Conservation (phyloP, 73 alveolate genomes). For the Stentor coeruleus region DNA sequence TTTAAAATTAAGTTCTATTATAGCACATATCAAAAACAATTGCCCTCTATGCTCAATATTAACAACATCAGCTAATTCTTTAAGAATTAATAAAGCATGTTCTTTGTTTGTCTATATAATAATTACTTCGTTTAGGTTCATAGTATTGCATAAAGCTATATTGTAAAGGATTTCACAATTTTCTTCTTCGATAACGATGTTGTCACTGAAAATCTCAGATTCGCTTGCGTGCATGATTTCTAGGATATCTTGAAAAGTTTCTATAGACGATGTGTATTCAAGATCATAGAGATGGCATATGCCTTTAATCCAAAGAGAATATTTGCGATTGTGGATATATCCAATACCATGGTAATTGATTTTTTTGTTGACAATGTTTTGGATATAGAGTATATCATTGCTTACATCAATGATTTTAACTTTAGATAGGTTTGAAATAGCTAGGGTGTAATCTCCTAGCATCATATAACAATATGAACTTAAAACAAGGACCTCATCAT, state of each 20-base stretch:
- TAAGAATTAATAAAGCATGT: slow-evolving; percentile 8
- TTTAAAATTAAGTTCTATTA: neutral
- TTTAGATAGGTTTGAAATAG: neutral
- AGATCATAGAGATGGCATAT: neutral
- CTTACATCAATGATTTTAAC: no score
- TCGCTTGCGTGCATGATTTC: slow-evolving; percentile 14
- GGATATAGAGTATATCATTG: neutral
- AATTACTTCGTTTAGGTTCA: neutral
- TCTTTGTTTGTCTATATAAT: neutral
- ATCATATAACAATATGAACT: neutral
- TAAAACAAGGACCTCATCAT: neutral
- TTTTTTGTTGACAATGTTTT: no score
- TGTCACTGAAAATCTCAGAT: neutral
- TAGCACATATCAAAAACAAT: neutral
- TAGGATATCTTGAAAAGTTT: slow-evolving; percentile 1
- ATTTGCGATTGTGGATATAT: neutral
- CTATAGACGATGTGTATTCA: neutral
- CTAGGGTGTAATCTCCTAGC: neutral
- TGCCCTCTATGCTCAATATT: slow-evolving; percentile 6
- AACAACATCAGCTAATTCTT: slow-evolving; percentile 4
- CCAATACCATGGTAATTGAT: neutral
- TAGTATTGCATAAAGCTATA: neutral
- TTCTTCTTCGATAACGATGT: slow-evolving; percentile 9
- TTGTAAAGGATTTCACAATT: slow-evolving; percentile 15
- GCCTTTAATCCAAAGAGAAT: neutral